Evolutionary conservation across 1,284 basidiomycete genomes (phyloP), one percentile per base, ranked within the genome.

Genomic region (Porphyrellus sp.): DNA sequence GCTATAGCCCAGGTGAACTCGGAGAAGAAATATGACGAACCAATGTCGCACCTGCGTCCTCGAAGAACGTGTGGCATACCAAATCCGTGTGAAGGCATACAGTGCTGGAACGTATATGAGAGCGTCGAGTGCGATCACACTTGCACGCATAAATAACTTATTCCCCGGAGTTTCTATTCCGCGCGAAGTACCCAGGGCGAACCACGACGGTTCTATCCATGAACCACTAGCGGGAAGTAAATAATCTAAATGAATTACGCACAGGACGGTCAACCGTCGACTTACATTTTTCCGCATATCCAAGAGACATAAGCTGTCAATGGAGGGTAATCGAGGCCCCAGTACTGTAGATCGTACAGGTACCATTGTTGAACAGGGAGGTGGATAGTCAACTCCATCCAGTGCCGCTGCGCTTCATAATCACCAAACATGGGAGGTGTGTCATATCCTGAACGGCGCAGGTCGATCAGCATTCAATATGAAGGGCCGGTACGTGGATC

Each of bases 261-360:
- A 46, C 18, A 34, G 35, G 28, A 48, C 4, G 20, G 16, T 11
- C 20, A 23, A 50, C 16, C 11, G 24, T 12, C 31, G 41, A 75
- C 84, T 60, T 61, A 85, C 77, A 87, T 72, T 41, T 78, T 65
- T 9, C 90, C 91, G 63, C 87, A 89, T 51, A 91, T 25, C 83
- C 85, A 91, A 9, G 91, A 93, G 46, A 86, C 77, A 63, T 93
- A 93, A 4, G 91, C 94, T 1, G 94, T 96, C 50, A 97, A 66
- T 8, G 93, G 93, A 4, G 93, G 93, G 71, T 97, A 94, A 70
- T 94, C 92, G 47, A 97, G 77, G 0, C 91, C 92, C 93, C 93
- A 97, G 62, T 95, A 95, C 46, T 81, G 81, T 30, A 92, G 74
- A 62, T 95, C 91, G 69, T 93, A 91, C 2, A 73, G 83, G 70